Evolutionary conservation across 371 early-diverging fungal genomes (phyloP).

Genomic region (Rhizomucor miehei): DNA sequence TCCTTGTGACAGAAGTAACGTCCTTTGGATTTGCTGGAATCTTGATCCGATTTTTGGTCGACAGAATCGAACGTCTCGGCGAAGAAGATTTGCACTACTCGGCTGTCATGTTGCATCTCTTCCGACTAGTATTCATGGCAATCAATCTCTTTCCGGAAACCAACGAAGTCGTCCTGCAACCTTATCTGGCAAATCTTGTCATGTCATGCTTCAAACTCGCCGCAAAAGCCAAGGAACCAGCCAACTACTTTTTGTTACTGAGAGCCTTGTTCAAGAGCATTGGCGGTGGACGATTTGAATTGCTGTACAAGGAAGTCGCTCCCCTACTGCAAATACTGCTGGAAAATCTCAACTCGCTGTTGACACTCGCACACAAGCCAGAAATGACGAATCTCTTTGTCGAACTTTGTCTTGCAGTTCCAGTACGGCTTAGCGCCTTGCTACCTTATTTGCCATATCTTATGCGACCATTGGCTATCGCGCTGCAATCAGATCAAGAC

Average conservation of each 20-base stretch:
- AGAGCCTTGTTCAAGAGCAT: slow-evolving; percentile 90
- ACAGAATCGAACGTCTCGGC: slow-evolving; percentile 83
- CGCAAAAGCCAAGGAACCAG: slow-evolving; percentile 79
- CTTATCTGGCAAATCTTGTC: slow-evolving; percentile 88
- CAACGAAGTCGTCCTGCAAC: slow-evolving; percentile 89
- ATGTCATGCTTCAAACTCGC: slow-evolving; percentile 84
- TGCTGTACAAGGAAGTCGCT: slow-evolving; percentile 85
- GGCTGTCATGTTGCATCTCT: slow-evolving; percentile 83
- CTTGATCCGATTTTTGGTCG: slow-evolving; percentile 75
- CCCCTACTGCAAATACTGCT: slow-evolving; percentile 89
- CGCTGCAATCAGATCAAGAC: slow-evolving; percentile 89
- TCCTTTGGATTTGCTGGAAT: slow-evolving; percentile 80
- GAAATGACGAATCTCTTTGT: slow-evolving; percentile 87
- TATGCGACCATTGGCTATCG: slow-evolving; percentile 95
- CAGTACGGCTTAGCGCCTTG: slow-evolving; percentile 93
- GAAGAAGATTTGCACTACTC: slow-evolving; percentile 73
- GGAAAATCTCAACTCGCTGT: slow-evolving; percentile 81
- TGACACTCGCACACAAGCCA: slow-evolving; percentile 78
- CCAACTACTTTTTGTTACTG: slow-evolving; percentile 90
- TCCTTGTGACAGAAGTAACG: slow-evolving; percentile 79
- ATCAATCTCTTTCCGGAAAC: slow-evolving; percentile 89
- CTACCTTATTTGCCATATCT: slow-evolving; percentile 93
- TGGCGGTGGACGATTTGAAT: slow-evolving; percentile 63
- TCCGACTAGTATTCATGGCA: slow-evolving; percentile 93
- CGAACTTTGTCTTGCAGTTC: slow-evolving; percentile 93